Evolutionary conservation across 306 rosid genomes (phyloP).

Genomic region (Begonia peltatifolia): DNA sequence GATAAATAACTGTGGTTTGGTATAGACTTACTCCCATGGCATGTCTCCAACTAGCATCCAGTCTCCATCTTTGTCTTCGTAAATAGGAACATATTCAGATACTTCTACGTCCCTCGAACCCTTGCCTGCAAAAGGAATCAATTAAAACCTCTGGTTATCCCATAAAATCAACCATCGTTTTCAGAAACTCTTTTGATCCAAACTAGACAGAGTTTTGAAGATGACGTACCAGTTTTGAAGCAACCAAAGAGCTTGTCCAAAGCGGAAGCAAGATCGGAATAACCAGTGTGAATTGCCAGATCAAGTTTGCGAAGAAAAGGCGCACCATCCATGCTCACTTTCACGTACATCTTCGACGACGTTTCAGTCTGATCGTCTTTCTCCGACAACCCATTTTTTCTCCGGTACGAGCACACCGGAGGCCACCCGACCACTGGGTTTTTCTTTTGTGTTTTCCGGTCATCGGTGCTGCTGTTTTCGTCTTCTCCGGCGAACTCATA

Average conservation of each 20-base stretch:
- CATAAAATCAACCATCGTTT: no score
- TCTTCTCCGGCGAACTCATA: conserved; percentile 29
- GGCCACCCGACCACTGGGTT: conserved; percentile 85
- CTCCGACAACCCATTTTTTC: conserved; percentile 37
- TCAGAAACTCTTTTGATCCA: no score
- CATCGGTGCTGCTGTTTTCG: conserved; percentile 6
- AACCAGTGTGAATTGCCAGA: conserved; percentile 37
- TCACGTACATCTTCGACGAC: conserved; percentile 54
- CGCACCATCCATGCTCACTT: conserved; percentile 93
- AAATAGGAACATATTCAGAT: conserved; percentile 74
- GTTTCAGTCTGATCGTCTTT: conserved; percentile 5
- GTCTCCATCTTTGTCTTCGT: conserved; percentile 95
- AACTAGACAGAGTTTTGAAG: no score
- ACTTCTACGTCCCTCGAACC: conserved; percentile 50
- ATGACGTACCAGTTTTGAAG: conserved; percentile 47
- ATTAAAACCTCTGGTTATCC: no score
- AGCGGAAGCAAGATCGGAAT: conserved; percentile 49
- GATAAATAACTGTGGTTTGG: no score
- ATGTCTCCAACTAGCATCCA: conserved; percentile 99
- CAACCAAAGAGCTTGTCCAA: conserved; percentile 73
- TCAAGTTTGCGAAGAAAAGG: conserved; percentile 87
- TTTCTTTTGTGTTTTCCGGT: conserved; percentile 16
- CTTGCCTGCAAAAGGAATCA: conserved; percentile 34
- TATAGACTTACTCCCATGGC: conserved; percentile 82
- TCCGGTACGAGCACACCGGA: conserved; percentile 76